Base-by-base conservation (phyloP, 192 early-diverging fungal genomes). In the Funneliformis mosseae region DNA sequence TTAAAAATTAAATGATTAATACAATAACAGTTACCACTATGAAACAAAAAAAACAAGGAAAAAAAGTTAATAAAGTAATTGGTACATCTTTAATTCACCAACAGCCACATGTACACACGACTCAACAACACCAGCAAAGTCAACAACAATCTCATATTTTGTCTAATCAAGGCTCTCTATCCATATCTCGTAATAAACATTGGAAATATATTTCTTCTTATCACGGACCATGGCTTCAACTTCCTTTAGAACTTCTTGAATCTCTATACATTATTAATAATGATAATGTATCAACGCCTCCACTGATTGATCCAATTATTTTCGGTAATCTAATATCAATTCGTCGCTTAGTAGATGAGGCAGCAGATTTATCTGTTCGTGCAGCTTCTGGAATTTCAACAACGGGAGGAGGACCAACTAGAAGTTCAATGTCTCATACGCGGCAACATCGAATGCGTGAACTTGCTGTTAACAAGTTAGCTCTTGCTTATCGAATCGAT, bases 191-290 rank as follows among this genome's bases (percentile, higher is more conserved):
- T 39, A 76, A 76, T 39, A 76, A 76, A 45, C 77, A 79, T 59
- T 70, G 77, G 77, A 79, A 79, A 79, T 79, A 79, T 55, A 79
- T 79, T 23, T 79, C 77, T 50, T 79, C 77, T 67, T 79, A 79
- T 41, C 77, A 79, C 59, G 77, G 77, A 10, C 77, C 77, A 28
- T 79, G 77, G 77, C 77, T 79, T 71, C 77, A 79, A 79, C 77
- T 79, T 79, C 77, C 77, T 33, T 59, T 79, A 23, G 77, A 79
- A 39, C 61, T 79, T 23, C 77, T 79, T 11, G 77, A 79, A 42
- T 79, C 77, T 18, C 41, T 79, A 42, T 79, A 79, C 28, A 28
- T 70, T 9, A 27, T 79, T 42, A 79, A 76, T 61, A 76, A 46
- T 61, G 74, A 76, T 41, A 76, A 76, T 50, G 74, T 76, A 4